Percentiles rank a stretch among this genome's conserved stretches.
Conservation (phyloP, 2,329 filamentous ascomycete species). For the Claviceps sp. region DNA sequence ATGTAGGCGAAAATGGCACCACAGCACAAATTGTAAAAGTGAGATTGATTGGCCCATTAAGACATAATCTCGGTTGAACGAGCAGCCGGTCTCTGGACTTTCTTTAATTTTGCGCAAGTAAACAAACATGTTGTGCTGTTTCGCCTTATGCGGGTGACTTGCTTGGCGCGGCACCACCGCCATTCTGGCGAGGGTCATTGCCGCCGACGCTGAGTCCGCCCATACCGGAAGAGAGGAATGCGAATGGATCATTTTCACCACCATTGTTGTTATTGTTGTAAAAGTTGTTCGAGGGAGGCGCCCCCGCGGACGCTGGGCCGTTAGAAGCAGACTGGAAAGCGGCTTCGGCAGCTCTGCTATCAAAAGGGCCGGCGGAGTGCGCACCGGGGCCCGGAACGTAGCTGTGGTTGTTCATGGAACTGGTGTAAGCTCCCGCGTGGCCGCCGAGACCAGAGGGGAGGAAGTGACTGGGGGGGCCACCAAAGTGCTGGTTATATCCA, state of each 20-base stretch:
- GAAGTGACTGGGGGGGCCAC: slow-evolving; percentile 77
- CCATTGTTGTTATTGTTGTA: slow-evolving; percentile 46
- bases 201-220: slow-evolving; percentile 59
- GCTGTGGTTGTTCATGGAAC: slow-evolving; percentile 62
- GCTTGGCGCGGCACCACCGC: slow-evolving; percentile 39
- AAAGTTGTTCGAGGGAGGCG: slow-evolving; percentile 48
- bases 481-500: slow-evolving; percentile 68
- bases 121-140: background rate
- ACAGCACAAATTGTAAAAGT: slow-evolving; percentile 10
- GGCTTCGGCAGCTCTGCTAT: slow-evolving; percentile 84
- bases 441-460: slow-evolving; percentile 70
- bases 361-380: slow-evolving; percentile 76
- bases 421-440: slow-evolving; percentile 59
- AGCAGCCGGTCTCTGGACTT: slow-evolving; percentile 8
- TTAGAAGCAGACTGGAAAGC: slow-evolving; percentile 86
- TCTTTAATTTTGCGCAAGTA: background rate
- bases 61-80: slow-evolving; percentile 14
- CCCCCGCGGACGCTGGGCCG: slow-evolving; percentile 62
- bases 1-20: slow-evolving; percentile 9
- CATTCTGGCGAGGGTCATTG: slow-evolving; percentile 49
- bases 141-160: slow-evolving; percentile 43
- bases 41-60: slow-evolving; percentile 14
- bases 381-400: slow-evolving; percentile 65
- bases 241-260: slow-evolving; percentile 62
- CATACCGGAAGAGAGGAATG: slow-evolving; percentile 64